Conservation (phyloP, 2,329 filamentous ascomycete genomes). For the Cadophora malorum region DNA sequence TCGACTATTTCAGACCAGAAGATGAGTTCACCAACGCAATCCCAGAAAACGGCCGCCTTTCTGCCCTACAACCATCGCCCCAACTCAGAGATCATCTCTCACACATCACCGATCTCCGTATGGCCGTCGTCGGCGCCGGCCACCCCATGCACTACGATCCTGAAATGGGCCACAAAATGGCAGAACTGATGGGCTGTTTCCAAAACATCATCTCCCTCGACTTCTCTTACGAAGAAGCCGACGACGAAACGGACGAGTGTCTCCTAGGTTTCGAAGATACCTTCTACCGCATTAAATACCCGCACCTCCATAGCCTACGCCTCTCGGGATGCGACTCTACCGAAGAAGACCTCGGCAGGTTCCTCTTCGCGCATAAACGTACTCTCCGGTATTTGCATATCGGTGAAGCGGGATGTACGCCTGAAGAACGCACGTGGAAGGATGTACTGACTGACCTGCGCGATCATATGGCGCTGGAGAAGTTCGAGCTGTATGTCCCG, state of each 20-base stretch:
- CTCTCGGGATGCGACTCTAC: constrained; percentile 5
- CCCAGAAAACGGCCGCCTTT: neutral
- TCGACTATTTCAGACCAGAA: constrained; percentile 8
- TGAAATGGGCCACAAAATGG: constrained; percentile 7
- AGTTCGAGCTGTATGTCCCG: constrained; percentile 17
- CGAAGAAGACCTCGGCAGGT: constrained; percentile 6
- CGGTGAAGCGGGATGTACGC: constrained; percentile 13
- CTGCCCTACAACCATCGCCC: constrained; percentile 2
- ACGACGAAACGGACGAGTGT: constrained; percentile 15
- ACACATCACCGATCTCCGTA: constrained; percentile 1
- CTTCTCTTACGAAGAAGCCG: constrained; percentile 20
- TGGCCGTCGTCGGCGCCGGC: neutral
- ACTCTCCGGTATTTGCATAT: constrained; percentile 13
- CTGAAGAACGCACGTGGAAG: neutral
- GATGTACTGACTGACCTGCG: constrained; percentile 10
- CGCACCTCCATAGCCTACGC: constrained; percentile 12
- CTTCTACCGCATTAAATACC: constrained; percentile 19
- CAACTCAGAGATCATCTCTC: neutral
- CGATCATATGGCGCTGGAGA: constrained; percentile 16
- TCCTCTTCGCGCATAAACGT: constrained; percentile 17
- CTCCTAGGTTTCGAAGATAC: constrained; percentile 4
- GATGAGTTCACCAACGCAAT: neutral
- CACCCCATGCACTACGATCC: neutral
- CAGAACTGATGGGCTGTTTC: constrained; percentile 17
- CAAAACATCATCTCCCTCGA: constrained; percentile 6